Conservation (phyloP, 1,284 basidiomycete genomes). For the Puccinia novopanici region DNA sequence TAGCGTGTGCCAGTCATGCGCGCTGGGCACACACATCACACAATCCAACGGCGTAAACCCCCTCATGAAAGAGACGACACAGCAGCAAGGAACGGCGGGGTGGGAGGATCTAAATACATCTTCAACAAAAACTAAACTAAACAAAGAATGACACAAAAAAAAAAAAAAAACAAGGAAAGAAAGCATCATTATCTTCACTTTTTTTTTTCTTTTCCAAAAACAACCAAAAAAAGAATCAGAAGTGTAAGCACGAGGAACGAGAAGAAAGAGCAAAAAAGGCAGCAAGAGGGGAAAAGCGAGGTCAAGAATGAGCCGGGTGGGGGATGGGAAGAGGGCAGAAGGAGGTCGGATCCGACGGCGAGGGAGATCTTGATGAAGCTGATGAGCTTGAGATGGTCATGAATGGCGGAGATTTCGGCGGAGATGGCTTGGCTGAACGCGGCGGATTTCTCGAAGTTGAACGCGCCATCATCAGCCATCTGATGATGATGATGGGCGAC, state of each 20-base stretch:
- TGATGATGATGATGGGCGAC: neutral
- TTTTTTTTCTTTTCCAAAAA: too few relatives aligned
- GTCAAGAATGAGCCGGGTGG: too few relatives aligned
- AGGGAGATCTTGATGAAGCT: slow-evolving; percentile 11
- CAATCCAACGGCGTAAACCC: too few relatives aligned
- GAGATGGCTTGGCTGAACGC: neutral
- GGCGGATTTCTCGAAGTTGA: neutral
- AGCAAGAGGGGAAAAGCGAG: neutral
- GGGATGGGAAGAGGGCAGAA: neutral
- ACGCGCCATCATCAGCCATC: neutral
- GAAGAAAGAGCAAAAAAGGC: neutral
- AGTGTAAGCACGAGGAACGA: too few relatives aligned
- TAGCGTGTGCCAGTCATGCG: too few relatives aligned
- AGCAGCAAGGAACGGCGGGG: too few relatives aligned
- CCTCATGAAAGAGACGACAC: too few relatives aligned
- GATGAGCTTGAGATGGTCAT: slow-evolving; percentile 1
- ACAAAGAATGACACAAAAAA: too few relatives aligned
- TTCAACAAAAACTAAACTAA: too few relatives aligned
- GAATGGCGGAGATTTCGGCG: neutral
- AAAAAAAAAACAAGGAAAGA: neutral
- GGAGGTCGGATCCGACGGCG: neutral
- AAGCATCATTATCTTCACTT: neutral
- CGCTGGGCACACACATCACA: too few relatives aligned
- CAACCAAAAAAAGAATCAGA: too few relatives aligned
- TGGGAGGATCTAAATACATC: too few relatives aligned